phyloP scores from a whole-genome alignment of 768 basidiomycete species.

The Mrakia hoshinonis region DNA sequence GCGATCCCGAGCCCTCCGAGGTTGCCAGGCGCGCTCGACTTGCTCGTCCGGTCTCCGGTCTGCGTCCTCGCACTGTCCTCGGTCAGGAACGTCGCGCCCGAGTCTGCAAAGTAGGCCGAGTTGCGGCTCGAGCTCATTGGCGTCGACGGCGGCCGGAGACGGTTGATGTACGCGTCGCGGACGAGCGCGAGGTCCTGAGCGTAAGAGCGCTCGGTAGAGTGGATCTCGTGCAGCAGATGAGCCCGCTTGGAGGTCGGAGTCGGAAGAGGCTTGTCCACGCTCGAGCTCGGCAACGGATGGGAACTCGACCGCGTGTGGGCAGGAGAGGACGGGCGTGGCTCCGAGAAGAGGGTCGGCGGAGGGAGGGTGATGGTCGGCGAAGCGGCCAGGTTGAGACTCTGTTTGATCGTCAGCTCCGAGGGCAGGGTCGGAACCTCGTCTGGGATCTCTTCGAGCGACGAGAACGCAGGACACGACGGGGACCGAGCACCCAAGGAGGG shows the following conservation, averaged over 20 bases:
- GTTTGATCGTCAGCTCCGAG: background rate
- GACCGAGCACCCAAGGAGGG: constrained; percentile 4
- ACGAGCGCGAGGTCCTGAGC: constrained; percentile 40
- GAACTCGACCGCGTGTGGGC: background rate
- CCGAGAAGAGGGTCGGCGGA: background rate
- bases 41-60: background rate
- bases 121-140: background rate
- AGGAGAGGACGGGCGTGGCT: background rate
- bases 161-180: constrained; percentile 38
- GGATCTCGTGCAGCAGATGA: constrained; percentile 41
- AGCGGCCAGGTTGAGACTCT: background rate
- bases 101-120: background rate
- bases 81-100: background rate
- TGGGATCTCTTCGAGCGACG: background rate
- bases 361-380: background rate
- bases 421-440: background rate
- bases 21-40: background rate
- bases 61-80: background rate
- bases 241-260: constrained; percentile 35
- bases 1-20: background rate
- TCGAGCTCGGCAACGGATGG: background rate
- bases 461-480: constrained; percentile 6
- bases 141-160: constrained; percentile 27
- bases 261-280: background rate
- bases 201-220: constrained; percentile 39